These are phyloP conservation scores for Nitzschia palea DNA, from an alignment of 108 stramenopile species.

Conservation along the genomic window DNA sequence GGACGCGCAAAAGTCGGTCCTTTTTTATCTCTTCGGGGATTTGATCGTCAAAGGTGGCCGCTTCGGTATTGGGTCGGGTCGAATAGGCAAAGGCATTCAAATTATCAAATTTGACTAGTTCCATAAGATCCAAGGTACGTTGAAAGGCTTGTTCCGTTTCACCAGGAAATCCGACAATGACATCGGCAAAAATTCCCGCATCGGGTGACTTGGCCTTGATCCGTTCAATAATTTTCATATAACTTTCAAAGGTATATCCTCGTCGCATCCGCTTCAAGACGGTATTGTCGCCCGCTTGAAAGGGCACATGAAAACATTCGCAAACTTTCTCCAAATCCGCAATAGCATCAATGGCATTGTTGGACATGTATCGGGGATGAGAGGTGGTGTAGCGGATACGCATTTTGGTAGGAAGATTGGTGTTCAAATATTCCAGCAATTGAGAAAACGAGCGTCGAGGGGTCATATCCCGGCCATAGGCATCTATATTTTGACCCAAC, in stretches of 20 bases:
- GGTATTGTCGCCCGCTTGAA: constrained; percentile 87
- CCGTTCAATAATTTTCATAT: constrained; percentile 84
- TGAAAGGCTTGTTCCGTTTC: constrained; percentile 96
- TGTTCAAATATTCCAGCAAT: constrained; percentile 74
- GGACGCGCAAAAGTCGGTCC: constrained; percentile 85
- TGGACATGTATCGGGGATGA: constrained; percentile 92
- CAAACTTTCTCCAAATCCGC: constrained; percentile 77
- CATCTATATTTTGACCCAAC: constrained; percentile 95
- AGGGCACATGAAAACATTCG: constrained; percentile 91
- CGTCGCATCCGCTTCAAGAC: constrained; percentile 84
- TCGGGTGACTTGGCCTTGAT: constrained; percentile 81
- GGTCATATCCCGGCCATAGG: constrained; percentile 89
- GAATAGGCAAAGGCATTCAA: constrained; percentile 83
- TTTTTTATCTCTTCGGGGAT: constrained; percentile 84
- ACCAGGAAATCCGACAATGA: constrained; percentile 97
- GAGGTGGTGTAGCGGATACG: constrained; percentile 89
- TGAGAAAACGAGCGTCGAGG: constrained; percentile 90
- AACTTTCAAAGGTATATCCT: constrained; percentile 89
- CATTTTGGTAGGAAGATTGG: constrained; percentile 52
- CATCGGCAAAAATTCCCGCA: constrained; percentile 92
- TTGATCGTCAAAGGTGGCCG: constrained; percentile 65
- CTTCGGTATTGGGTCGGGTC: constrained; percentile 83
- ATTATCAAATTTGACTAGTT: constrained; percentile 80
- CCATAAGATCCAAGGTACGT: constrained; percentile 90
- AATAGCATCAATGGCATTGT: constrained; percentile 90